A percentile compares a stretch with the other conserved stretches of the same genome.
Evolutionary conservation across 768 basidiomycete species (phyloP).

Genomic region (Leccinum longicurvipes): DNA sequence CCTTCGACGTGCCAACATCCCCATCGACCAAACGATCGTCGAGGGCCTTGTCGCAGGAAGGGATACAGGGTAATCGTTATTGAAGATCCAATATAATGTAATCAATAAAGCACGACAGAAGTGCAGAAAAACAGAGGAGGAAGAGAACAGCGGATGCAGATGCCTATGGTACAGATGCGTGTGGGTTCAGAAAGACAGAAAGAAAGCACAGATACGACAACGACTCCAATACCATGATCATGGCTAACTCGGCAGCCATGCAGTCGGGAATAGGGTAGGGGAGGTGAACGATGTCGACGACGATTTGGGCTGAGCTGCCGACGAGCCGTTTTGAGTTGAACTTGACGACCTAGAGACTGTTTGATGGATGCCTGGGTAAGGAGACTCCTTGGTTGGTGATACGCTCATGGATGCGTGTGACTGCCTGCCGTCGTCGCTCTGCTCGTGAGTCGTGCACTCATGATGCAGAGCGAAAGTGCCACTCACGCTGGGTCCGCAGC

Average conservation of each 20-base stretch:
- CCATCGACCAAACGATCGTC: constrained; percentile 38
- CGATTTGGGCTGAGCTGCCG: constrained; percentile 13
- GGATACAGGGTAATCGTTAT: background rate
- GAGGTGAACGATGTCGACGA: constrained; percentile 16
- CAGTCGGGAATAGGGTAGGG: constrained; percentile 21
- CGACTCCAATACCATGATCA: background rate
- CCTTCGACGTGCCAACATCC: constrained; percentile 39
- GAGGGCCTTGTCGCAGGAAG: constrained; percentile 35
- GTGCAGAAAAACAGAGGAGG: background rate
- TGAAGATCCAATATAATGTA: constrained; percentile 6
- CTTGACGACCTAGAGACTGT: constrained; percentile 5
- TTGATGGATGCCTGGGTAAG: constrained; percentile 14
- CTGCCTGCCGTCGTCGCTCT: constrained; percentile 11
- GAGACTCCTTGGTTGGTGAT: constrained; percentile 29
- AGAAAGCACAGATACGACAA: background rate
- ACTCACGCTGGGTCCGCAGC: constrained; percentile 35
- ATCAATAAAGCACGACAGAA: constrained; percentile 4
- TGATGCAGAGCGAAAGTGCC: background rate
- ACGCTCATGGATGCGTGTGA: constrained; percentile 10
- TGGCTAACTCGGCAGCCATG: constrained; percentile 21
- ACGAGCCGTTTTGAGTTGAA: constrained; percentile 16
- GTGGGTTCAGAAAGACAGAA: background rate
- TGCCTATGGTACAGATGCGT: constrained; percentile 32
- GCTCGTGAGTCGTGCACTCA: background rate
- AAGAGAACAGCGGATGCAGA: constrained; percentile 14